A percentile compares a stretch with the other conserved stretches of the same genome.
These are phyloP conservation scores for Fusarium sp. DNA, from an alignment of 2,329 filamentous ascomycete genomes.

Conservation along the genomic window DNA sequence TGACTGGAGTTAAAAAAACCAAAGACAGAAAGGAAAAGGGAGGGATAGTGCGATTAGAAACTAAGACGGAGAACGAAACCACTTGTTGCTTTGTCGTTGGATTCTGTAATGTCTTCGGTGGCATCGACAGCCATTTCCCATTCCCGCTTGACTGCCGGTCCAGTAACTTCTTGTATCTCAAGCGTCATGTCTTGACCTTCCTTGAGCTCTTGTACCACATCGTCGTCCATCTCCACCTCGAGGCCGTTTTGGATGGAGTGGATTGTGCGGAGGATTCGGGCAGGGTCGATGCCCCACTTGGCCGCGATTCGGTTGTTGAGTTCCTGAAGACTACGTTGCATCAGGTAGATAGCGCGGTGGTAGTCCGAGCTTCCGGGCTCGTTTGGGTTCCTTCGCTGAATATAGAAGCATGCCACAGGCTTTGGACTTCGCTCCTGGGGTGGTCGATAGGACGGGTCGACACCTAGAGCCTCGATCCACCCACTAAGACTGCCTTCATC, in stretches of 20 bases:
- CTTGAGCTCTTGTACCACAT: conserved; percentile 81
- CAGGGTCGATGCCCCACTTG: conserved; percentile 84
- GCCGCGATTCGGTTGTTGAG: conserved; percentile 76
- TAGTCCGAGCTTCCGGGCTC: conserved; percentile 66
- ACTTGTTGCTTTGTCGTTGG: conserved; percentile 34
- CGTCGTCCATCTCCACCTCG: conserved; percentile 88
- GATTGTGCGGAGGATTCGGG: conserved; percentile 74
- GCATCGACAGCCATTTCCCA: conserved; percentile 70
- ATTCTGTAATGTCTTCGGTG: conserved; percentile 43
- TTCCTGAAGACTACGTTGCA: conserved; percentile 77
- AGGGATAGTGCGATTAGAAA: conserved; percentile 49
- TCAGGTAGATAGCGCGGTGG: conserved; percentile 87
- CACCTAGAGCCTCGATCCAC: conserved; percentile 90
- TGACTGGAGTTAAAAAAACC: not conserved
- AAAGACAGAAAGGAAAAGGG: conserved; percentile 3
- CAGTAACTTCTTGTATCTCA: conserved; percentile 65
- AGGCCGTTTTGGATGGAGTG: conserved; percentile 79
- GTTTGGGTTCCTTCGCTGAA: conserved; percentile 66
- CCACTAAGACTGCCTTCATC: conserved; percentile 74
- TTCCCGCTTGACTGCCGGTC: conserved; percentile 59
- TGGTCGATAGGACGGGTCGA: conserved; percentile 86
- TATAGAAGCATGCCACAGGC: conserved; percentile 87
- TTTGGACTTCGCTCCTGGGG: conserved; percentile 77
- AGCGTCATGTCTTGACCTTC: conserved; percentile 94
- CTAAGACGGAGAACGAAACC: conserved; percentile 58